Conservation (phyloP, 352 stramenopile species). For the Chrysophaeum taylorii region DNA sequence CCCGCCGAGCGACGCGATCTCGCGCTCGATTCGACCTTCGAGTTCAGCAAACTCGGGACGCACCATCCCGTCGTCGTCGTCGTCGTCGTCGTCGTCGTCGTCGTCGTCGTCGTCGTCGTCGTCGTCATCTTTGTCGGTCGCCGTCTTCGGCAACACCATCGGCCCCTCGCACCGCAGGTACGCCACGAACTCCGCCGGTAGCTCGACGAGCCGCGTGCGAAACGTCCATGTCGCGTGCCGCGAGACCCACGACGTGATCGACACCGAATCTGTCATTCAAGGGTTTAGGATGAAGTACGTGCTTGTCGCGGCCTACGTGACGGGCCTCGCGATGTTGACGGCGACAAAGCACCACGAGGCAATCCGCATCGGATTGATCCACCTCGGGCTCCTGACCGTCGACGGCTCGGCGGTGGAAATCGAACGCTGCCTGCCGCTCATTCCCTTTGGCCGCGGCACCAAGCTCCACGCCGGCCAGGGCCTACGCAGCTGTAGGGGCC, state of each 20-base stretch:
- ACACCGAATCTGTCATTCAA: background rate
- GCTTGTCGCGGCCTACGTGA: too few species aligned
- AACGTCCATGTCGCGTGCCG: background rate
- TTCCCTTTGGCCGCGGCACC: too few species aligned
- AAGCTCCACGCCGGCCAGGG: too few species aligned
- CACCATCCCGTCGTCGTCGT: background rate
- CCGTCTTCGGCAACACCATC: background rate
- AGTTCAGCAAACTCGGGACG: background rate
- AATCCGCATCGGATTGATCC: too few species aligned
- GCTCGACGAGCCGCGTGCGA: background rate
- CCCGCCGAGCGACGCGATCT: background rate
- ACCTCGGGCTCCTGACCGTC: too few species aligned
- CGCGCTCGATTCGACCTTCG: background rate
- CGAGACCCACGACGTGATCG: background rate
- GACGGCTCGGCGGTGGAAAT: too few species aligned
- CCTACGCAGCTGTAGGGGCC: too few species aligned
- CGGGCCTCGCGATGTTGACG: too few species aligned
- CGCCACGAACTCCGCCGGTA: background rate
- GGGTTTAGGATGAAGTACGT: too few species aligned
- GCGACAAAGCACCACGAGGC: too few species aligned
- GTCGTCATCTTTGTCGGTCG: background rate
- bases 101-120: background rate
- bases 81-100: background rate
- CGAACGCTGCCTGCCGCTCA: too few species aligned
- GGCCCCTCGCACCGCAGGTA: conserved; percentile 2